phyloP scores from a whole-genome alignment of 257 asterid species.

The Scutellaria barbata region DNA sequence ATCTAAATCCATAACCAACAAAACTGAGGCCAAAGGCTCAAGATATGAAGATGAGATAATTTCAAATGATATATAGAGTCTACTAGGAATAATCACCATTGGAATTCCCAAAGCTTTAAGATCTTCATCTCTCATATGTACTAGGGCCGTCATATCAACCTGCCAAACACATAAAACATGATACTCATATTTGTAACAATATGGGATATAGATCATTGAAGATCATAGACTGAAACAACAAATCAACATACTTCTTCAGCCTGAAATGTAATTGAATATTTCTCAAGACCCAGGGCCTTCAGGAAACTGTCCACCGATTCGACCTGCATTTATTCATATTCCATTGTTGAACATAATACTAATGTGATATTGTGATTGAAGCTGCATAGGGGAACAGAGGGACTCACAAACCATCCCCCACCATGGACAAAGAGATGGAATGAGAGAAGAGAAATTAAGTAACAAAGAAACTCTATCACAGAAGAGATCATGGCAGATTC shows the following conservation, averaged over 20 bases:
- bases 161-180: constrained; percentile 40
- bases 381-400: background rate
- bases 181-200: constrained; percentile 21
- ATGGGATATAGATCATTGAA: constrained; percentile 18
- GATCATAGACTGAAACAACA: constrained; percentile 30
- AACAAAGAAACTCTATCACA: background rate
- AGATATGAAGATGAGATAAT: constrained; percentile 10
- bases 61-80: constrained; percentile 9
- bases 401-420: background rate
- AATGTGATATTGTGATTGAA: background rate
- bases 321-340: constrained; percentile 55
- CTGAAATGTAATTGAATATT: constrained; percentile 90
- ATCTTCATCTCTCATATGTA: constrained; percentile 97
- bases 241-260: constrained; percentile 85
- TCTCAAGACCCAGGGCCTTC: constrained; percentile 84
- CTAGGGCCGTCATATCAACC: constrained; percentile 97
- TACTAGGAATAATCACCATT: constrained; percentile 63
- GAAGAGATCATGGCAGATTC: constrained; percentile 22
- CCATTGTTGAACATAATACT: constrained; percentile 11
- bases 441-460: background rate
- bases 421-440: background rate
- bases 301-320: constrained; percentile 83
- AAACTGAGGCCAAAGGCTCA: background rate
- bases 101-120: constrained; percentile 98
- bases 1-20: constrained; percentile 23